phyloP scores from a whole-genome alignment of 2,329 filamentous ascomycete genomes.

The Purpureocillium lavendulum region DNA sequence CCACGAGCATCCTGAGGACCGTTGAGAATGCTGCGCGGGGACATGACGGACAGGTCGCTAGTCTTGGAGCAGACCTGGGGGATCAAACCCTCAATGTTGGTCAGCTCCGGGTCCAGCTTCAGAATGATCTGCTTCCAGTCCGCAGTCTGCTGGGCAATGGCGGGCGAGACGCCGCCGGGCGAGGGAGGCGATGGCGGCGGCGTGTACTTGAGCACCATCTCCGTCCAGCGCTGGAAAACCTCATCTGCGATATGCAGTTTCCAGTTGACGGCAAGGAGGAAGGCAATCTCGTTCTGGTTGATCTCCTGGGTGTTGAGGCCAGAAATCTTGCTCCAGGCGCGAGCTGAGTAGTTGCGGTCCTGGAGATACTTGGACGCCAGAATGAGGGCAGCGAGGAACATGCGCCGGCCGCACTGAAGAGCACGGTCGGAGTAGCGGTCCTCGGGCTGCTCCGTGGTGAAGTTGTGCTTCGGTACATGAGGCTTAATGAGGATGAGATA shows the following conservation, averaged over 20 bases:
- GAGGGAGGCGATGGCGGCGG: conserved; percentile 57
- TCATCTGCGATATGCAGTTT: conserved; percentile 87
- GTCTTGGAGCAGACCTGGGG: conserved; percentile 19
- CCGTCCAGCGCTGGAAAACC: conserved; percentile 87
- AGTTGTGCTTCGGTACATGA: conserved; percentile 74
- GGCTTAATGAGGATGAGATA: conserved; percentile 92
- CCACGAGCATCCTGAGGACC: conserved; percentile 28
- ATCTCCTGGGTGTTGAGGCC: conserved; percentile 91
- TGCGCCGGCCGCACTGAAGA: conserved; percentile 89
- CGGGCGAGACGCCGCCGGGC: conserved; percentile 35
- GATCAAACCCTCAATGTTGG: conserved; percentile 48
- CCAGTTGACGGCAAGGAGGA: conserved; percentile 85
- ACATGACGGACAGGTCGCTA: conserved; percentile 26
- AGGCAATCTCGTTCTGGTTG: conserved; percentile 92
- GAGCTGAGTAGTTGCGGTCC: conserved; percentile 93
- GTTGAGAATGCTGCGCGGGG: conserved; percentile 36
- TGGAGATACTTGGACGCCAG: conserved; percentile 96
- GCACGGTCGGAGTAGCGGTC: conserved; percentile 67
- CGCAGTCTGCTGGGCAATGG: conserved; percentile 36
- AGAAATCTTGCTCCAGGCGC: conserved; percentile 98
- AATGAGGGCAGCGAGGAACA: conserved; percentile 93
- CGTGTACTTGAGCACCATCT: conserved; percentile 80
- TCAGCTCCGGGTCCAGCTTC: conserved; percentile 46
- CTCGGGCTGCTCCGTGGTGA: conserved; percentile 75
- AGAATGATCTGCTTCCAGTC: conserved; percentile 54